Evolutionary conservation across 2,329 filamentous ascomycete genomes (phyloP).

Genomic region (Epichloe gansuensis): DNA sequence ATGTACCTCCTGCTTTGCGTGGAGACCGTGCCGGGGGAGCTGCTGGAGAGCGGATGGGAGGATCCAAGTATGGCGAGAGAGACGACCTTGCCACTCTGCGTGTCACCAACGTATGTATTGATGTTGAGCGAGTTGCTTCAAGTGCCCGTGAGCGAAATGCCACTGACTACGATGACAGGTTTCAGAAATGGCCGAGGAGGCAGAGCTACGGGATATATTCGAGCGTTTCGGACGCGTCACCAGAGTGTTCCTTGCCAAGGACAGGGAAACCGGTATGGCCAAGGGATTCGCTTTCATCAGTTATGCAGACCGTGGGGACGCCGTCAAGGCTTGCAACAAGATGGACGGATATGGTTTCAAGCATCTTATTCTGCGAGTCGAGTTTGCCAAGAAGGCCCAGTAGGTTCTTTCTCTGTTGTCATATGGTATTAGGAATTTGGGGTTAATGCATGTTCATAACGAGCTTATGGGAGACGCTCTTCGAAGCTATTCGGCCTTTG

Average conservation of each 20-base stretch:
- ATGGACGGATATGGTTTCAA: slow-evolving; percentile 94
- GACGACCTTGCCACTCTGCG: slow-evolving; percentile 93
- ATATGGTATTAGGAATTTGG: background rate
- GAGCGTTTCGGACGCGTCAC: slow-evolving; percentile 94
- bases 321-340: slow-evolving; percentile 86
- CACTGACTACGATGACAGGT: slow-evolving; percentile 40
- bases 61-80: slow-evolving; percentile 78
- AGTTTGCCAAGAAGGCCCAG: slow-evolving; percentile 68
- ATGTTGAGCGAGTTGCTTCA: background rate
- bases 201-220: slow-evolving; percentile 94
- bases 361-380: slow-evolving; percentile 74
- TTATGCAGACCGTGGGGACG: slow-evolving; percentile 81
- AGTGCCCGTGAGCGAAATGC: slow-evolving; percentile 15
- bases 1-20: slow-evolving; percentile 87
- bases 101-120: slow-evolving; percentile 82
- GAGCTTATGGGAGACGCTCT: background rate
- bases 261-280: slow-evolving; percentile 86
- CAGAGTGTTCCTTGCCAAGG: slow-evolving; percentile 94
- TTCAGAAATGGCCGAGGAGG: slow-evolving; percentile 92
- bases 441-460: slow-evolving; percentile 5
- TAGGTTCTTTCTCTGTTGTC: slow-evolving; percentile 16
- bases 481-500: background rate
- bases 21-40: slow-evolving; percentile 46
- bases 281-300: slow-evolving; percentile 99
- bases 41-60: slow-evolving; percentile 66